A percentile compares a stretch with the other conserved stretches of the same genome.
Conservation (phyloP, 2,329 filamentous ascomycete genomes). For the Arthrocladium fulminans region DNA sequence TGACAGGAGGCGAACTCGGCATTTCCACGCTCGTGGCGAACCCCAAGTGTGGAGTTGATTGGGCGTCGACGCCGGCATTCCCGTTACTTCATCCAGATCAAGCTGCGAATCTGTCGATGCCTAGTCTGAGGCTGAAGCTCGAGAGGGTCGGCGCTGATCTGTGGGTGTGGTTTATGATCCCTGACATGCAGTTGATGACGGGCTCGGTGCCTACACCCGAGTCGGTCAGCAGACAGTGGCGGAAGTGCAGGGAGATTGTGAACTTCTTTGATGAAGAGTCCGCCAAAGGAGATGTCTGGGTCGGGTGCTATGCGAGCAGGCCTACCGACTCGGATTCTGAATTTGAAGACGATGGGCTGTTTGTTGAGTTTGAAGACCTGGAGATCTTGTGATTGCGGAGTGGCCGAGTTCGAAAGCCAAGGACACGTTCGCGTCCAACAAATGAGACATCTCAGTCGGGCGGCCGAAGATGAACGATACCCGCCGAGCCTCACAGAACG, state of each 20-base stretch:
- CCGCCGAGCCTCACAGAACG: no score
- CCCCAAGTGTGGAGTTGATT: slow-evolving; percentile 47
- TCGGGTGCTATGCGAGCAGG: slow-evolving; percentile 51
- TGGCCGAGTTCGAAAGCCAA: no score
- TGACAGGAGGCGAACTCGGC: slow-evolving; percentile 45
- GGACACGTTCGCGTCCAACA: no score
- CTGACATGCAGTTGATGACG: slow-evolving; percentile 19
- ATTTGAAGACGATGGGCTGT: slow-evolving; percentile 30
- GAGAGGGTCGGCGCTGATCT: slow-evolving; percentile 48
- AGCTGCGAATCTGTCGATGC: slow-evolving; percentile 24
- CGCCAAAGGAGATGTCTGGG: slow-evolving; percentile 46
- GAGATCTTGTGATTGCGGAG: slow-evolving; percentile 33
- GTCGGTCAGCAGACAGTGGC: slow-evolving; percentile 42
- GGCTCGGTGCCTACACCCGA: slow-evolving; percentile 22
- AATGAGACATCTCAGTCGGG: no score
- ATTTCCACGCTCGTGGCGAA: slow-evolving; percentile 50
- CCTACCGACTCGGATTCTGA: slow-evolving; percentile 33
- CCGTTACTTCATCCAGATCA: slow-evolving; percentile 30
- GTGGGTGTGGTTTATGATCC: slow-evolving; percentile 50
- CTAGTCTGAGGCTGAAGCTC: slow-evolving; percentile 47
- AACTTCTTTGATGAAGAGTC: slow-evolving; percentile 54
- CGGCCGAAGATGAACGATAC: no score
- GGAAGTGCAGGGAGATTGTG: slow-evolving; percentile 51
- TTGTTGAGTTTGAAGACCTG: slow-evolving; percentile 44
- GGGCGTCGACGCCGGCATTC: slow-evolving; percentile 44